Conservation (phyloP, 495 filamentous ascomycete genomes). For the Lasiosphaeris hirsuta region DNA sequence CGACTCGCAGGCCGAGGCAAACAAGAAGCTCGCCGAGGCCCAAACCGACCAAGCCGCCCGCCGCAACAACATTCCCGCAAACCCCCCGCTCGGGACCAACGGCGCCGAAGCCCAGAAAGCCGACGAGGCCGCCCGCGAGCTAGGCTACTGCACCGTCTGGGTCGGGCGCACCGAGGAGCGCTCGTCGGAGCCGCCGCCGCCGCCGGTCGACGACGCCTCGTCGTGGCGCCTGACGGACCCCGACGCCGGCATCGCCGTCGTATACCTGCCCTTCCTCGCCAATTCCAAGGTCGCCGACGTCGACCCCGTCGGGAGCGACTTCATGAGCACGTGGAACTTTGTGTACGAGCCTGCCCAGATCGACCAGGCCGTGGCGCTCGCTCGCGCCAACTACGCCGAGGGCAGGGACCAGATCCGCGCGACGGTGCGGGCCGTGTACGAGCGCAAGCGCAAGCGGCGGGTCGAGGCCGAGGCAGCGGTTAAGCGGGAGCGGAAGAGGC, state of each 20-base stretch:
- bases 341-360: conserved; percentile 85
- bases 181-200: conserved; percentile 53
- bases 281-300: conserved; percentile 73
- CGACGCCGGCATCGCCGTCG: conserved; percentile 79
- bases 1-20: conserved; percentile 54
- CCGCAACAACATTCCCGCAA: conserved; percentile 14
- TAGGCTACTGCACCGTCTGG: conserved; percentile 94
- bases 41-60: conserved; percentile 46
- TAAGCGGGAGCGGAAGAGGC: conserved; percentile 45
- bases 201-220: conserved; percentile 55
- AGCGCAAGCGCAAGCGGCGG: conserved; percentile 75
- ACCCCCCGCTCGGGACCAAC: conserved; percentile 5
- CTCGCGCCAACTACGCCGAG: conserved; percentile 80
- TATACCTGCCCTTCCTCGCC: conserved; percentile 86
- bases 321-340: conserved; percentile 96
- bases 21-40: conserved; percentile 61
- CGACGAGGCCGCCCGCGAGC: conserved; percentile 50
- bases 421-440: conserved; percentile 86
- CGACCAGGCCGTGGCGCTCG: conserved; percentile 74
- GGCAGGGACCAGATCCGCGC: conserved; percentile 70
- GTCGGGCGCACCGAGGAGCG: conserved; percentile 77
- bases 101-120: conserved; percentile 30
- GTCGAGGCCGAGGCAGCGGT: conserved; percentile 53
- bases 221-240: conserved; percentile 73
- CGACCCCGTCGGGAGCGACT: conserved; percentile 75